These are phyloP conservation scores for Berkeleyomyces basicola DNA, from an alignment of 2,329 filamentous ascomycete genomes.

Conservation along the genomic window DNA sequence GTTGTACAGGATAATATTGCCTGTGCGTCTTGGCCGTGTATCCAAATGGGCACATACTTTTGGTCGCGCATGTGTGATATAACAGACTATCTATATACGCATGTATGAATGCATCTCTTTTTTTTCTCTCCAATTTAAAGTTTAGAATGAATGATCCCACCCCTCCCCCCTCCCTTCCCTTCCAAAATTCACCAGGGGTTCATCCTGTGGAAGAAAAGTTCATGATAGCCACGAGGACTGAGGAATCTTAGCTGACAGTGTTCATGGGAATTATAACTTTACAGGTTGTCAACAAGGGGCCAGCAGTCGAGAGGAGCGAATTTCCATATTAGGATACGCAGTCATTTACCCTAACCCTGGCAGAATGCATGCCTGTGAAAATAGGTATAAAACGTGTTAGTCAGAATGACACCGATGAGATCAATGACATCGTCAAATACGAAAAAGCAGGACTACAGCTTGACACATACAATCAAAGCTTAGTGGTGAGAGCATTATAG, in stretches of 20 bases:
- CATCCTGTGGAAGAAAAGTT: neutral
- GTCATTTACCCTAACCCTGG: neutral
- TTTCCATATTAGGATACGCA: neutral
- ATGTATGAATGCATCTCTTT: neutral
- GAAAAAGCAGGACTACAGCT: neutral
- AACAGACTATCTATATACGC: no score
- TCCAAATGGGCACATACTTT: neutral
- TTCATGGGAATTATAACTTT: neutral
- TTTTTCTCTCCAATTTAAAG: neutral
- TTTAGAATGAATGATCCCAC: neutral
- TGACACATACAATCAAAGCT: neutral
- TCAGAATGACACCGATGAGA: neutral
- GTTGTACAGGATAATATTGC: neutral
- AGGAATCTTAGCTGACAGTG: neutral
- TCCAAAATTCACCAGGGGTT: neutral
- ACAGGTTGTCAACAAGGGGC: neutral
- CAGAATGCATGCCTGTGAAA: no score
- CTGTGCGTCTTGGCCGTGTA: neutral
- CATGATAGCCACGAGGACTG: neutral
- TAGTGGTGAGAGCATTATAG: neutral
- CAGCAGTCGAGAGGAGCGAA: neutral
- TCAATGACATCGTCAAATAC: neutral
- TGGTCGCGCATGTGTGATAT: neutral
- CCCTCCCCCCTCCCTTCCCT: neutral
- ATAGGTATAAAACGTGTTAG: neutral